Conservation (phyloP, 2,329 filamentous ascomycete genomes). For the Exutisphaerella laricina region DNA sequence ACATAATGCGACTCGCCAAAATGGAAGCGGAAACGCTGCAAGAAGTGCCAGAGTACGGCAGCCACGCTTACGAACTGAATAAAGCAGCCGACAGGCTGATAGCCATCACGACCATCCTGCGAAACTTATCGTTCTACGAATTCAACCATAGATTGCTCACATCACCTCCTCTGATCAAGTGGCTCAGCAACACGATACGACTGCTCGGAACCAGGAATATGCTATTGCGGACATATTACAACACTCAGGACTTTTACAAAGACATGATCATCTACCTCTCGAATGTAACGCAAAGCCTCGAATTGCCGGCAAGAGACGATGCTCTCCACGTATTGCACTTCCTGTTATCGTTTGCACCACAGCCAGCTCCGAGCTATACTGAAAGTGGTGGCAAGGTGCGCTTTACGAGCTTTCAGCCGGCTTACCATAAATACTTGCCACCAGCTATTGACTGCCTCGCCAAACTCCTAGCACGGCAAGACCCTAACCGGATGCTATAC, state of each 20-base stretch:
- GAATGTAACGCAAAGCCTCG: slow-evolving; percentile 70
- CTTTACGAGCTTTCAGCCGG: slow-evolving; percentile 76
- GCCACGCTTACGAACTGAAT: slow-evolving; percentile 72
- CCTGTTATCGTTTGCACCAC: slow-evolving; percentile 81
- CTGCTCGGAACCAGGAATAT: slow-evolving; percentile 85
- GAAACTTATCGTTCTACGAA: slow-evolving; percentile 83
- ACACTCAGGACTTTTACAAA: slow-evolving; percentile 96
- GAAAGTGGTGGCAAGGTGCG: slow-evolving; percentile 48
- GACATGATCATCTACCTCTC: slow-evolving; percentile 84
- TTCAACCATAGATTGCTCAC: slow-evolving; percentile 72
- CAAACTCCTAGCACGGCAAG: slow-evolving; percentile 85
- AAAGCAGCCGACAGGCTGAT: slow-evolving; percentile 80
- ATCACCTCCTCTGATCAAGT: slow-evolving; percentile 71
- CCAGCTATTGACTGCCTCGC: slow-evolving; percentile 85
- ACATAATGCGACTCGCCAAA: slow-evolving; percentile 72
- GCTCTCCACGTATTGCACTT: slow-evolving; percentile 83
- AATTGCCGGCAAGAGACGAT: slow-evolving; percentile 80
- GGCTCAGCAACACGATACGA: slow-evolving; percentile 75
- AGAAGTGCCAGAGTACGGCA: slow-evolving; percentile 68
- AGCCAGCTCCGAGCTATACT: slow-evolving; percentile 58
- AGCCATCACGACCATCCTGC: slow-evolving; percentile 84
- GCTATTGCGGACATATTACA: slow-evolving; percentile 72
- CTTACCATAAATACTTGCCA: slow-evolving; percentile 79
- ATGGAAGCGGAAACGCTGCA: slow-evolving; percentile 66
- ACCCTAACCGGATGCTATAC: slow-evolving; percentile 84